Percentiles rank a stretch among this genome's conserved stretches.
Conservation (phyloP, 2,329 filamentous ascomycete species). For the Botryotinia calthae region DNA sequence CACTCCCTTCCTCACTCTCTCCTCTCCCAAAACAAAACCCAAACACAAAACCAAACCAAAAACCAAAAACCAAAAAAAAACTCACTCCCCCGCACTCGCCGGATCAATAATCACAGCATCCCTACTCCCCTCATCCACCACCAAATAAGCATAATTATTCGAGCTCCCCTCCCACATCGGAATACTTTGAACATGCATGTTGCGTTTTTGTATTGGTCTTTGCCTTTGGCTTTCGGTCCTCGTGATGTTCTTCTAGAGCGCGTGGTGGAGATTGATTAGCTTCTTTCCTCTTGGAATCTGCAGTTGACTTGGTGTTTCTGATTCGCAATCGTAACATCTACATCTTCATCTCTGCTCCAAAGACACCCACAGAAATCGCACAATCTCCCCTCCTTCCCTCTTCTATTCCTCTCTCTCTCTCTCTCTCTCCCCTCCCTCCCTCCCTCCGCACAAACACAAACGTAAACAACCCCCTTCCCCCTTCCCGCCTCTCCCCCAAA, state of each 20-base stretch:
- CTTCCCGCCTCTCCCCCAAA: neutral
- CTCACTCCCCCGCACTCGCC: conserved; percentile 73
- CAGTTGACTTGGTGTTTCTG: too few species aligned
- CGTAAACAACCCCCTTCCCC: neutral
- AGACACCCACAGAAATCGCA: neutral
- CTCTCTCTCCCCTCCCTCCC: too few species aligned
- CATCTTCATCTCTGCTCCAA: neutral
- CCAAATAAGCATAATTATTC: conserved; percentile 84
- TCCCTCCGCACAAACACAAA: too few species aligned
- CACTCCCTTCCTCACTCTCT: conserved; percentile 8
- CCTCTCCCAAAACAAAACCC: neutral
- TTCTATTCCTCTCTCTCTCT: too few species aligned
- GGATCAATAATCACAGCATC: conserved; percentile 79
- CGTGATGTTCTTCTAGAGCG: neutral
- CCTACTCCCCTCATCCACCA: conserved; percentile 74
- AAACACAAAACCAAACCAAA: too few species aligned
- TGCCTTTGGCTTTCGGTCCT: neutral
- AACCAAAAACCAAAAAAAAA: conserved; percentile 14
- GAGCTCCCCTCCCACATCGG: conserved; percentile 81
- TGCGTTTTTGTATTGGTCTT: conserved; percentile 16
- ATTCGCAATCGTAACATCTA: too few species aligned
- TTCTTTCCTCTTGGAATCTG: neutral
- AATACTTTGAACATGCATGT: conserved; percentile 84
- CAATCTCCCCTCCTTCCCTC: too few species aligned
- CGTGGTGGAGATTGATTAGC: neutral